Evolutionary conservation across 306 rosid genomes (phyloP).

Genomic region (Senna tora): DNA sequence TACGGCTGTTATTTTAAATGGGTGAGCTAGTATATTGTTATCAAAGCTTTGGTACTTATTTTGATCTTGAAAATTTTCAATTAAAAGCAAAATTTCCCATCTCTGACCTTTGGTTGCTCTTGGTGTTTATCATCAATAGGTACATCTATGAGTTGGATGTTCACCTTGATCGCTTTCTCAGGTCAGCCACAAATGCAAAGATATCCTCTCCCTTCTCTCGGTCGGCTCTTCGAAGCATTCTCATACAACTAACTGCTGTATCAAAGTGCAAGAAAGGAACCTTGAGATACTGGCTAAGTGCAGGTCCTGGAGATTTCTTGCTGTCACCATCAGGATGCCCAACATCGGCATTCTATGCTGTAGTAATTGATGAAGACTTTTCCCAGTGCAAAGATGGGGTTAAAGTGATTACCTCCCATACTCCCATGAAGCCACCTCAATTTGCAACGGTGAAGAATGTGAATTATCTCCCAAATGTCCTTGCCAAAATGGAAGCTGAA

Average conservation of each 20-base stretch:
- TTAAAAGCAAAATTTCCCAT: too few species aligned
- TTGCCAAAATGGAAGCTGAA: conserved; percentile 80
- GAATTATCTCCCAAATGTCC: conserved; percentile 91
- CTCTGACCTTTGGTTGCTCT: too few species aligned
- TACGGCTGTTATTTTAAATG: conserved; percentile 57
- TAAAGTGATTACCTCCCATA: conserved; percentile 69
- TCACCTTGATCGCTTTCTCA: conserved; percentile 80
- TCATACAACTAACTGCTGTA: conserved; percentile 70
- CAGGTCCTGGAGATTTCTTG: conserved; percentile 93
- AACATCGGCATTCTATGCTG: conserved; percentile 82
- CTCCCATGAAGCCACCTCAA: conserved; percentile 73
- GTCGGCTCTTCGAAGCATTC: conserved; percentile 75
- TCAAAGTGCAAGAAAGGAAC: conserved; percentile 80
- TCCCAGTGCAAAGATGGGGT: conserved; percentile 84
- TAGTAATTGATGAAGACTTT: conserved; percentile 65
- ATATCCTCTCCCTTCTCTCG: conserved; percentile 62
- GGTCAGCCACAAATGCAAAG: conserved; percentile 83
- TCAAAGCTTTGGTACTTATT: conserved; percentile 15
- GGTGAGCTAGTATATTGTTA: conserved; percentile 47
- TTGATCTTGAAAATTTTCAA: too few species aligned
- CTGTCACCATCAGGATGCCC: conserved; percentile 65
- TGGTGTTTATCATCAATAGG: conserved; percentile 43
- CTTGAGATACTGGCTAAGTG: conserved; percentile 82
- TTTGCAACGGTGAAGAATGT: conserved; percentile 86
- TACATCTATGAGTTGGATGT: conserved; percentile 82